phyloP scores from a whole-genome alignment of 108 stramenopile species.

The Chaetoceros tenuissimus region DNA sequence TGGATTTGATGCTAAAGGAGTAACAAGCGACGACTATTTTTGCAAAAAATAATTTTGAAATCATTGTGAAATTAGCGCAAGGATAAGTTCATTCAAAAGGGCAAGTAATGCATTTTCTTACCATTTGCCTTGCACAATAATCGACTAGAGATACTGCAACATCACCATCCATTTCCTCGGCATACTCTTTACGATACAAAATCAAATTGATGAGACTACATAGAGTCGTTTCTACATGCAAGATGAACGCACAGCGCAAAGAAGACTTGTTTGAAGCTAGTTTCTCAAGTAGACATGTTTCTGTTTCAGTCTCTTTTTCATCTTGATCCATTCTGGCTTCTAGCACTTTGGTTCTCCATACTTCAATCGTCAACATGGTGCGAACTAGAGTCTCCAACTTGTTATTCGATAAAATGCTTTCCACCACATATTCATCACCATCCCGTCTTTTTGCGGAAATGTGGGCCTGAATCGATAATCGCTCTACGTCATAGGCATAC shows the following conservation, averaged over 20 bases:
- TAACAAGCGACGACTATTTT: conserved; percentile 23
- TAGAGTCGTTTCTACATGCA: conserved; percentile 35
- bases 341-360: conserved; percentile 26
- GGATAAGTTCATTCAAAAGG: background rate
- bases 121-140: conserved; percentile 38
- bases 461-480: conserved; percentile 25
- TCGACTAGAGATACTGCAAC: conserved; percentile 19
- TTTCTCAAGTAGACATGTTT: conserved; percentile 8
- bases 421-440: conserved; percentile 26
- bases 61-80: background rate
- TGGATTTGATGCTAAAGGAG: conserved; percentile 14
- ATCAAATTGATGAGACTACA: conserved; percentile 24
- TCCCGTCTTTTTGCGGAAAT: conserved; percentile 9
- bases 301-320: background rate
- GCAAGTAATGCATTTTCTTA: conserved; percentile 4
- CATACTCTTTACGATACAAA: conserved; percentile 20
- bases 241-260: conserved; percentile 19
- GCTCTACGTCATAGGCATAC: conserved; percentile 26
- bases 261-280: conserved; percentile 28
- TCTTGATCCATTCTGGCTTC: conserved; percentile 6
- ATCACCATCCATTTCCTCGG: conserved; percentile 3
- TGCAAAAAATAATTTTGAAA: background rate
- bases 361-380: conserved; percentile 27
- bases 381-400: conserved; percentile 15
- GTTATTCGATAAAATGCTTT: conserved; percentile 12